These are phyloP conservation scores for Tulasnella sp. DNA, from an alignment of 768 basidiomycete species.

Conservation along the genomic window DNA sequence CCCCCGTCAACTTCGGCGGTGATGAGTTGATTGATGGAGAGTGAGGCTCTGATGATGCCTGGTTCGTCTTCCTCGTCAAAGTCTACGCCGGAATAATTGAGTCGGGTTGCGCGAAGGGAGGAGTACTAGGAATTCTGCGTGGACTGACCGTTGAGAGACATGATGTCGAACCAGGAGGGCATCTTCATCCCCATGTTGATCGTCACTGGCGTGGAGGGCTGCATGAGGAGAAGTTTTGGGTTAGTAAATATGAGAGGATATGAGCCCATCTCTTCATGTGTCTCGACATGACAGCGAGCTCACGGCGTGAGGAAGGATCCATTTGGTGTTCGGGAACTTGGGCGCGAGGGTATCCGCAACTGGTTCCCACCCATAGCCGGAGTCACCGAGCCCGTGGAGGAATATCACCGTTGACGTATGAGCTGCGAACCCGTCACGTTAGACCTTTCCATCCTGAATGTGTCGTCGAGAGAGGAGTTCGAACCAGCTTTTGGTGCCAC, in stretches of 20 bases:
- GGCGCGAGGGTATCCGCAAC: constrained; percentile 58
- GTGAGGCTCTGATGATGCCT: constrained; percentile 59
- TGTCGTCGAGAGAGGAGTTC: too few species aligned
- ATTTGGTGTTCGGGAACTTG: constrained; percentile 66
- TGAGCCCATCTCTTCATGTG: background rate
- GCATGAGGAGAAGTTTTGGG: background rate
- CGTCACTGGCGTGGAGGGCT: constrained; percentile 48
- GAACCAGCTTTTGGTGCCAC: constrained; percentile 12
- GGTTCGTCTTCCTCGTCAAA: constrained; percentile 50
- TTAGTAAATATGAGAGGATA: background rate
- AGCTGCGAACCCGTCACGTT: constrained; percentile 24
- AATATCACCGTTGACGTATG: constrained; percentile 87
- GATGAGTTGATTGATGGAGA: constrained; percentile 55
- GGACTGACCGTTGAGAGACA: background rate
- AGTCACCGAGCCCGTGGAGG: constrained; percentile 42
- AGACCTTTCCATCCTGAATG: background rate
- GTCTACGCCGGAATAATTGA: background rate
- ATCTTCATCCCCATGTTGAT: constrained; percentile 63
- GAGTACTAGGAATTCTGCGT: too few species aligned
- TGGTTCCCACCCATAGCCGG: constrained; percentile 50
- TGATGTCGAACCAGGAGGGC: constrained; percentile 51
- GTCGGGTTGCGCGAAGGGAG: background rate
- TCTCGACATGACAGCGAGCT: background rate
- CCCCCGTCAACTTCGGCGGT: constrained; percentile 61
- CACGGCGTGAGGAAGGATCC: constrained; percentile 71